Evolutionary conservation across 139 green algal genomes (phyloP).

Genomic region (Chlorella sp.): DNA sequence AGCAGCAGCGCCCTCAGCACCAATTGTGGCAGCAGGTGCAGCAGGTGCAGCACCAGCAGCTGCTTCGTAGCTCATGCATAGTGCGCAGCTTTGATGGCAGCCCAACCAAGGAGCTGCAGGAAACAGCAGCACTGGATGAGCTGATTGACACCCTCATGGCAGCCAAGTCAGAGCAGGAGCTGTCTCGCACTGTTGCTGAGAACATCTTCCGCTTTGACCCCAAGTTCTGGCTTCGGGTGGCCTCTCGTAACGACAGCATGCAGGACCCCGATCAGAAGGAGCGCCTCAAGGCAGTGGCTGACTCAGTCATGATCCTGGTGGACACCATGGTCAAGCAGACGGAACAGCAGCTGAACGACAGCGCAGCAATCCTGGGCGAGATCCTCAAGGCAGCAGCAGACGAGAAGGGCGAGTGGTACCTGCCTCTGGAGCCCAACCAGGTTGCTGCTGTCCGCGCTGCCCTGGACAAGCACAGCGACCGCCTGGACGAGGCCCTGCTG

Average conservation of each 20-base stretch:
- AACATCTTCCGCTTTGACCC: conserved; percentile 84
- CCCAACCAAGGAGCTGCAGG: too few species aligned
- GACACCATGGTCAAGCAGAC: conserved; percentile 73
- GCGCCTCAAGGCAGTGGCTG: conserved; percentile 25
- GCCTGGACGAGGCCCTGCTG: conserved; percentile 76
- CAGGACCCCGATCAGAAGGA: conserved; percentile 39
- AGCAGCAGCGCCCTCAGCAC: too few species aligned
- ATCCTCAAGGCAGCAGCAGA: conserved; percentile 77
- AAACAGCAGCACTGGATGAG: conserved; percentile 64
- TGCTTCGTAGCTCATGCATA: too few species aligned
- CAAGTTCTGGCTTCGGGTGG: conserved; percentile 88
- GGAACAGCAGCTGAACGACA: conserved; percentile 64
- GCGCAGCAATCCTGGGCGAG: conserved; percentile 40
- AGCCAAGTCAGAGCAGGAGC: conserved; percentile 57
- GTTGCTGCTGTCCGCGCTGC: conserved; percentile 16
- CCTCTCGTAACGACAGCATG: conserved; percentile 64
- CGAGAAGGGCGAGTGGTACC: conserved; percentile 78
- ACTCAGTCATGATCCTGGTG: conserved; percentile 65
- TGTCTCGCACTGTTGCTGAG: conserved; percentile 72
- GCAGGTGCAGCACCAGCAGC: too few species aligned
- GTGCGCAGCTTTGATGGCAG: too few species aligned
- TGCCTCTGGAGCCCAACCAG: conserved; percentile 58
- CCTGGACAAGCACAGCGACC: conserved; percentile 13
- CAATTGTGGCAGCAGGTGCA: too few species aligned
- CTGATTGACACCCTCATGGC: conserved; percentile 72